phyloP scores from a whole-genome alignment of 306 rosid species.

The Gastrolobium bilobum region DNA sequence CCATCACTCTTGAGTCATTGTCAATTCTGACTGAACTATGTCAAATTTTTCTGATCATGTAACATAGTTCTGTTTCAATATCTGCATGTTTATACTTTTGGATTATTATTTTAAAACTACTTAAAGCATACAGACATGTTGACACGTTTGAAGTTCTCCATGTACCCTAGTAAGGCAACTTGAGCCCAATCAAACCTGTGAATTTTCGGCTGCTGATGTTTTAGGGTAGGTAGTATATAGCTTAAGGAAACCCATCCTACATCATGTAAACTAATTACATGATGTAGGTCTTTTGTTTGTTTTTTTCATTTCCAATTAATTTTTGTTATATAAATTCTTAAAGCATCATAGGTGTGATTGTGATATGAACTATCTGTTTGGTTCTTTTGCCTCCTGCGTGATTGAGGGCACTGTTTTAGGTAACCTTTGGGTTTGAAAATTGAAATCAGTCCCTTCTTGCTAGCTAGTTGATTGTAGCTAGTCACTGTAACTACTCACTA shows the following conservation, averaged over 20 bases:
- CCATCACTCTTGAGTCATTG: not conserved
- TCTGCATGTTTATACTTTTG: conserved; percentile 2
- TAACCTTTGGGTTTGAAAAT: not conserved
- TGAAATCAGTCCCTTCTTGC: not conserved
- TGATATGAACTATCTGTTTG: conserved; percentile 3
- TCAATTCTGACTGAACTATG: not conserved
- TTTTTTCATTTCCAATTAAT: not conserved
- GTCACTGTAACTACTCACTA: not conserved
- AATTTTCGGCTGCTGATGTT: not conserved
- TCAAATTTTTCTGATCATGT: not conserved
- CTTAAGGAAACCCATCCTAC: conserved; percentile 1
- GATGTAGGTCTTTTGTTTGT: not conserved
- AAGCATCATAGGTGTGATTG: not conserved
- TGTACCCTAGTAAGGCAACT: not conserved
- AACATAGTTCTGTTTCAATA: not conserved
- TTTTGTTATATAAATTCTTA: not conserved
- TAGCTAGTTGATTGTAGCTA: not conserved
- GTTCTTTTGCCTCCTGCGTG: conserved; percentile 4
- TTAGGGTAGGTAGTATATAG: not conserved
- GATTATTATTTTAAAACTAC: not conserved
- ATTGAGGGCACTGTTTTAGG: conserved; percentile 3
- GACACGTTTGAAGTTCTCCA: not conserved
- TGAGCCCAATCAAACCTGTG: not conserved
- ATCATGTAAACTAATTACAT: not conserved
- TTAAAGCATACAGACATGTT: not conserved